Conservation (phyloP, 2,329 filamentous ascomycete genomes). For the Fusarium pseudonygamai region DNA sequence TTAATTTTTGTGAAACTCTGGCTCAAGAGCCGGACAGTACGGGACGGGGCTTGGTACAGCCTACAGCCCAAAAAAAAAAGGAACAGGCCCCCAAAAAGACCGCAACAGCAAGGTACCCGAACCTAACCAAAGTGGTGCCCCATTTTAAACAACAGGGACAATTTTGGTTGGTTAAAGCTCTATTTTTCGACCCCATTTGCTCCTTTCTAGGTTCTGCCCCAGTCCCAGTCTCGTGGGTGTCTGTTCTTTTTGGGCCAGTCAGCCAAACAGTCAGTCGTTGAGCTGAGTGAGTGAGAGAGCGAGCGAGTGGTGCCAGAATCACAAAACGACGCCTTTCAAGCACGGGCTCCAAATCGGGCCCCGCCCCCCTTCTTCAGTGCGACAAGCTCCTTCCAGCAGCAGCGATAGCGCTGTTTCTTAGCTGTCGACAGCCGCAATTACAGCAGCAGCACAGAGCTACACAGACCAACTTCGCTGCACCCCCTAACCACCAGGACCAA, state of each 20-base stretch:
- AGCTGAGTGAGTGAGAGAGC: background rate
- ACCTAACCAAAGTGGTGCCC: slow-evolving; percentile 10
- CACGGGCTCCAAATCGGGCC: slow-evolving; percentile 2
- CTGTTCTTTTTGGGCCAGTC: background rate
- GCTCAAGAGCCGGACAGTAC: background rate
- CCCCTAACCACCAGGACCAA: slow-evolving; percentile 5
- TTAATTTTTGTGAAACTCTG: slow-evolving; percentile 30
- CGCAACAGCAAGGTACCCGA: slow-evolving; percentile 25
- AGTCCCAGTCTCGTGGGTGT: slow-evolving; percentile 10
- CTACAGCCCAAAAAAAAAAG: background rate
- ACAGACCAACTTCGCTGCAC: slow-evolving; percentile 1
- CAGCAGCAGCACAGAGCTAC: background rate
- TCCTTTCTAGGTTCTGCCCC: slow-evolving; percentile 20
- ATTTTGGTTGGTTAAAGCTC: slow-evolving; percentile 18
- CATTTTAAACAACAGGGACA: background rate
- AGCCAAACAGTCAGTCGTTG: background rate
- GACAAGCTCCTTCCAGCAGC: slow-evolving; percentile 11
- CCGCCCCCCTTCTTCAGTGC: slow-evolving; percentile 5
- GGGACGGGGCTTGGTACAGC: background rate
- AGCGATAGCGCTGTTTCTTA: background rate
- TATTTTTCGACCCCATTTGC: slow-evolving; percentile 23
- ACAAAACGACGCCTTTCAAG: background rate
- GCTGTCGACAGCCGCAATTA: background rate
- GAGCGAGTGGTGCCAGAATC: slow-evolving; percentile 12
- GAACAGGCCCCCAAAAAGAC: slow-evolving; percentile 17